These are phyloP conservation scores for Crithidia expoeki DNA, from an alignment of 208 protist genomes.

Conservation along the genomic window DNA sequence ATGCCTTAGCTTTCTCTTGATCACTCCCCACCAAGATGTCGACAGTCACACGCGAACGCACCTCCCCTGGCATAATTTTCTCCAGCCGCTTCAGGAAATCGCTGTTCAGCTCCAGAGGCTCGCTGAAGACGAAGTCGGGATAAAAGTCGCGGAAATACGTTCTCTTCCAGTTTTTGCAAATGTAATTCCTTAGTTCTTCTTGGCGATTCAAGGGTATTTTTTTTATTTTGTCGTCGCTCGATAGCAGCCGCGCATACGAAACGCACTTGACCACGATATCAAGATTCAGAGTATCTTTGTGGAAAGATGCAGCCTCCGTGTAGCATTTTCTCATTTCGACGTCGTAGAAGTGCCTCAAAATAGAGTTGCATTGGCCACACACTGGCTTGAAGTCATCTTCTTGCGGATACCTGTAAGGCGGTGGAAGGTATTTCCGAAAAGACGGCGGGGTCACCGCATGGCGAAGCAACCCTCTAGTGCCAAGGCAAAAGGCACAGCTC, in stretches of 20 bases:
- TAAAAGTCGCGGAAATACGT: slow-evolving; percentile 38
- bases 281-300: slow-evolving; percentile 2
- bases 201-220: slow-evolving; percentile 24
- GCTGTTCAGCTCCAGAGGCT: slow-evolving; percentile 11
- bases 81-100: slow-evolving; percentile 28
- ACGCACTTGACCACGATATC: slow-evolving; percentile 25
- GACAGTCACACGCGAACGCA: slow-evolving; percentile 27
- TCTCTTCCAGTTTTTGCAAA: slow-evolving; percentile 32
- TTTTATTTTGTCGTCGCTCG: slow-evolving; percentile 15
- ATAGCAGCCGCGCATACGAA: slow-evolving; percentile 41
- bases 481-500: slow-evolving; percentile 47
- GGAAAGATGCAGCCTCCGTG: slow-evolving; percentile 15
- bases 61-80: slow-evolving; percentile 34
- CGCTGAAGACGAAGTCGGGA: slow-evolving; percentile 2
- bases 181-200: slow-evolving; percentile 29
- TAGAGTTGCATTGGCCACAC: slow-evolving; percentile 42
- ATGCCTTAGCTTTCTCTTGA: slow-evolving; percentile 34
- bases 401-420: slow-evolving; percentile 16
- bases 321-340: slow-evolving; percentile 37
- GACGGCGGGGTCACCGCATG: slow-evolving; percentile 51
- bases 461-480: slow-evolving; percentile 32
- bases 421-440: slow-evolving; percentile 43
- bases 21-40: slow-evolving; percentile 26
- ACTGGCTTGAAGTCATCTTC: slow-evolving; percentile 42
- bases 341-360: slow-evolving; percentile 33